These are phyloP conservation scores for Neurospora sp. DNA, from an alignment of 495 filamentous ascomycete species.

Conservation along the genomic window DNA sequence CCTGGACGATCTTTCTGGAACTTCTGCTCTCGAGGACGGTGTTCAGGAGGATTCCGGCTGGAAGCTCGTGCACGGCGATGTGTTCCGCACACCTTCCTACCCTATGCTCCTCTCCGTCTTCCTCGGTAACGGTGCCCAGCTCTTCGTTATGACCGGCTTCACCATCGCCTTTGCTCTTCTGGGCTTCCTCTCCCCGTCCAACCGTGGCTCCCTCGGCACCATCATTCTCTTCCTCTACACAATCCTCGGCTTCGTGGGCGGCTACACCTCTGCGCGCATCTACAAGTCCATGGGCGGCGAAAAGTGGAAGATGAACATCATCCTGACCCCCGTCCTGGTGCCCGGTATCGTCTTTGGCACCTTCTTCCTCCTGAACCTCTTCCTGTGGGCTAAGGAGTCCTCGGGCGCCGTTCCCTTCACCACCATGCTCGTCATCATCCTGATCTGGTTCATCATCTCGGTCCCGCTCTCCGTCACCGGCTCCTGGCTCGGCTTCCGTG, in stretches of 20 bases:
- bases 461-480: constrained; percentile 83
- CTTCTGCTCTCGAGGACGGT: constrained; percentile 73
- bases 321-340: constrained; percentile 73
- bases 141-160: constrained; percentile 94
- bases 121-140: constrained; percentile 86
- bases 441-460: constrained; percentile 94
- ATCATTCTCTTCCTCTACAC: constrained; percentile 90
- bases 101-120: constrained; percentile 79
- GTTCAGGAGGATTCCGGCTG: constrained; percentile 97
- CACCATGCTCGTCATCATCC: constrained; percentile 86
- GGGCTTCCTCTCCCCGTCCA: constrained; percentile 89
- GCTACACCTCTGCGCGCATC: constrained; percentile 76
- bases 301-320: constrained; percentile 87
- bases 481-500: constrained; percentile 81
- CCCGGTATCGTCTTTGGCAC: constrained; percentile 76
- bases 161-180: constrained; percentile 91
- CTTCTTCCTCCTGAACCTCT: constrained; percentile 93
- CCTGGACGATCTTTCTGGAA: constrained; percentile 72
- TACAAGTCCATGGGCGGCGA: constrained; percentile 93
- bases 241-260: constrained; percentile 83
- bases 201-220: constrained; percentile 84
- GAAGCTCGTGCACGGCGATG: constrained; percentile 97
- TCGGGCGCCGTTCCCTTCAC: constrained; percentile 92
- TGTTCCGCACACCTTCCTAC: constrained; percentile 79
- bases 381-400: constrained; percentile 83